Base-by-base conservation (phyloP, 441 rosid species). In the Erodium texanum region DNA sequence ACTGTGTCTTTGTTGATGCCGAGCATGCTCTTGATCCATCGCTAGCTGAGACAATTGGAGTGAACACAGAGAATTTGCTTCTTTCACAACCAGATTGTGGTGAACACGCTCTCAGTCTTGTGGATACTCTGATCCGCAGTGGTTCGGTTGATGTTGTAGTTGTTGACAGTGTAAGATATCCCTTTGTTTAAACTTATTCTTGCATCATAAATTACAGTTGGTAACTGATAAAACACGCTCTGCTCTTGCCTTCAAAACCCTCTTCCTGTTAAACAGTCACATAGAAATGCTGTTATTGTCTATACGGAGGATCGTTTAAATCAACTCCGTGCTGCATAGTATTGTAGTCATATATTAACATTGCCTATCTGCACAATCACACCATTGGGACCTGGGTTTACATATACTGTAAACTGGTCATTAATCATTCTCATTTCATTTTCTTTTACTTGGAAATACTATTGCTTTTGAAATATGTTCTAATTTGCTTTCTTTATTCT, bases 21-120 rank as follows among this genome's bases (percentile, higher is more conserved):
- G 97, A 94, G 85, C 97, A 94, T 84, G 96, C 99, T 68, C 97
- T 94, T 77, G 97, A 94, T 76, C 82, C 96, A 58, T 78, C 96
- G 24, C 70, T 91, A 16, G 99, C 97, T 15, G 72, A 88, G 78
- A 74, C 92, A 67, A 88, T 91, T 12, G 97, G 99, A 19, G 97
- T 94, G 38, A 84, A 87, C 70, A 94, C 99, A 9, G 87, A 89
- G 74, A 89, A 91, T 65, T 87, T 94, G 70, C 97, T 94, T 73
- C 88, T 94, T 38, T 88, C 97, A 0, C 99, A 94, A 74, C 99
- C 99, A 72, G 97, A 91, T 79, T 89, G 89, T 76, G 97, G 99
- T 1, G 99, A 94, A 76, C 97, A 94, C 71, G 99, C 97, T 24
- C 92, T 94, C 14, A 83, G 97, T 81, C 91, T 89, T 71, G 99